Percentiles rank a stretch among this genome's conserved stretches.
phyloP scores from a whole-genome alignment of 257 asterid genomes.

The Petunia secreta region DNA sequence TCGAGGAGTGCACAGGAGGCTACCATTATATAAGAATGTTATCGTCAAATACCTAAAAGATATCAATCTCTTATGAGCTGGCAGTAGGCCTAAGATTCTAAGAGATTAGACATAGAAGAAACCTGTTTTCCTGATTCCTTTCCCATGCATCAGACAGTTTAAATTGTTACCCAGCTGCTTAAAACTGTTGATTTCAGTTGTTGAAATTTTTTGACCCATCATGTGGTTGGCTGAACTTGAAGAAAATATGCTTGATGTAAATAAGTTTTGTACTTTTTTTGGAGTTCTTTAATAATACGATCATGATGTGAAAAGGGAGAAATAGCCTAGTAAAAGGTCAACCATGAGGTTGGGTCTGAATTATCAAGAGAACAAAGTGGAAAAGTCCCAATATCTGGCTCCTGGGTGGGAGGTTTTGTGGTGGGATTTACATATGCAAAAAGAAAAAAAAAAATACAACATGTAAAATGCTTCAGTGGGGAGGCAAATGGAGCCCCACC shows the following conservation, averaged over 20 bases:
- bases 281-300: not conserved
- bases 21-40: not conserved
- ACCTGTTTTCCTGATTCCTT: not conserved
- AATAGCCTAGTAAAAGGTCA: not conserved
- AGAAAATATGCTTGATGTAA: not conserved
- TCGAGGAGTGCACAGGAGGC: not conserved
- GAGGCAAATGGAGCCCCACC: not conserved
- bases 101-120: not conserved
- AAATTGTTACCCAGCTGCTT: not conserved
- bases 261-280: not conserved
- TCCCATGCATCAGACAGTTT: not conserved
- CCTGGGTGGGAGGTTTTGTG: not conserved
- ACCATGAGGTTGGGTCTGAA: not conserved
- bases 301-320: not conserved
- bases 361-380: not conserved
- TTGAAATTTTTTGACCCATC: not conserved
- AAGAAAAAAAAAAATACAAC: not conserved
- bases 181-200: not conserved
- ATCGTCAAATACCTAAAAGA: not conserved
- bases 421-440: not conserved
- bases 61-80: not conserved
- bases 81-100: not conserved
- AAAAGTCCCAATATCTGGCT: not conserved
- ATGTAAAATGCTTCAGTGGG: not conserved
- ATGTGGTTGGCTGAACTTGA: not conserved